Conservation (phyloP, 177 flowering plant species). For the Telopea speciosissima region DNA sequence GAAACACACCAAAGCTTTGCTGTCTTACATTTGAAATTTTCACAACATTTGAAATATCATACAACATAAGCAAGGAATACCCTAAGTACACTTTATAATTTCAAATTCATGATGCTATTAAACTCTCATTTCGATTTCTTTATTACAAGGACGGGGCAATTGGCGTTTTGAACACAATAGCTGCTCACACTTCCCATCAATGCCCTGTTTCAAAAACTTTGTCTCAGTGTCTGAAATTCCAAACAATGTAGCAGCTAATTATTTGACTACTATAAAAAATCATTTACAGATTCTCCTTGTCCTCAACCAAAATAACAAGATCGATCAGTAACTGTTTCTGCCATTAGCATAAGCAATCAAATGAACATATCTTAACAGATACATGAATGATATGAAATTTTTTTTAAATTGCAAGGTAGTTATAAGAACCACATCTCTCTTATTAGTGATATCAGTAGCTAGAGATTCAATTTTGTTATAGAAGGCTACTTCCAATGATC, state of each 20-base stretch:
- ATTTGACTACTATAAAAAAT: too few species aligned
- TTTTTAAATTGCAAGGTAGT: not conserved
- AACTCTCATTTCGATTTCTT: slow-evolving; percentile 23
- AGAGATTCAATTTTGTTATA: not conserved
- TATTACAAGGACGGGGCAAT: slow-evolving; percentile 61
- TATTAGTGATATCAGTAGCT: not conserved
- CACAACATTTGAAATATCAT: not conserved
- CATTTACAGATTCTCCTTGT: too few species aligned
- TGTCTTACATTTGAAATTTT: too few species aligned
- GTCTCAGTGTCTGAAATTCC: not conserved
- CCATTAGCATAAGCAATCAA: not conserved
- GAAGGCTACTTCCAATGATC: not conserved
- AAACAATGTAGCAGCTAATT: not conserved
- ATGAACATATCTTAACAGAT: not conserved
- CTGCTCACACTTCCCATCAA: slow-evolving; percentile 64
- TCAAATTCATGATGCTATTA: not conserved
- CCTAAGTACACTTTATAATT: not conserved
- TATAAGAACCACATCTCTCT: not conserved
- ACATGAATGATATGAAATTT: not conserved
- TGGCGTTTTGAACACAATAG: slow-evolving; percentile 52
- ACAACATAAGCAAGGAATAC: not conserved
- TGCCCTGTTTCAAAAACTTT: slow-evolving; percentile 32
- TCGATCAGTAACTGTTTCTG: not conserved
- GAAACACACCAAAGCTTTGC: not conserved
- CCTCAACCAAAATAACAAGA: not conserved